Conservation (phyloP, 495 filamentous ascomycete genomes). For the Penicillium simplicissimum region DNA sequence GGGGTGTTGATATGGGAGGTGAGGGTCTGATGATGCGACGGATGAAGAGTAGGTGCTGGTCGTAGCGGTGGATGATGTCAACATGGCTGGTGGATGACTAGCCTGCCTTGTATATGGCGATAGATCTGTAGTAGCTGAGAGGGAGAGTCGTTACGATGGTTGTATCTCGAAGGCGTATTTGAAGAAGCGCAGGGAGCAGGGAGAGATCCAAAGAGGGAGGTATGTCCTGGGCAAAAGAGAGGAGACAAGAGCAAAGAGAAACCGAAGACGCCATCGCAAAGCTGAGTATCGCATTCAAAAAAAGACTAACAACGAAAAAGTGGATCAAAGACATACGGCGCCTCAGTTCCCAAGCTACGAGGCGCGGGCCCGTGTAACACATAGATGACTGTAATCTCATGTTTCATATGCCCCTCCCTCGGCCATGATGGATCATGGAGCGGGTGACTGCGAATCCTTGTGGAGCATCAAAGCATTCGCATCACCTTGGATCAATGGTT, state of each 20-base stretch:
- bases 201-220: conserved; percentile 10
- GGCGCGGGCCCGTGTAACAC: conserved; percentile 31
- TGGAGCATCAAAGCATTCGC: conserved; percentile 2
- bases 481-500: neutral
- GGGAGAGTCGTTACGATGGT: conserved; percentile 12
- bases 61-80: conserved; percentile 29
- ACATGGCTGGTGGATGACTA: conserved; percentile 21
- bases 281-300: conserved; percentile 20
- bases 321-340: conserved; percentile 32
- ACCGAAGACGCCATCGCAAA: conserved; percentile 12
- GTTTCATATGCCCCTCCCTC: conserved; percentile 13
- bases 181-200: conserved; percentile 17
- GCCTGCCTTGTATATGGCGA: neutral
- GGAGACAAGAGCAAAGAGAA: conserved; percentile 13
- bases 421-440: neutral
- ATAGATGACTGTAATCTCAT: conserved; percentile 34
- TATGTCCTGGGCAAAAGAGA: conserved; percentile 11
- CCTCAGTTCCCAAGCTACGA: conserved; percentile 25
- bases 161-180: neutral
- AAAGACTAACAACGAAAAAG: conserved; percentile 29
- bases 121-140: conserved; percentile 20
- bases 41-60: conserved; percentile 33
- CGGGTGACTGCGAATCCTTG: conserved; percentile 3
- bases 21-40: conserved; percentile 33
- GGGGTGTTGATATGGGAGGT: conserved; percentile 33